Evolutionary conservation across 306 rosid genomes (phyloP).

Genomic region (Vigna nakashimae): DNA sequence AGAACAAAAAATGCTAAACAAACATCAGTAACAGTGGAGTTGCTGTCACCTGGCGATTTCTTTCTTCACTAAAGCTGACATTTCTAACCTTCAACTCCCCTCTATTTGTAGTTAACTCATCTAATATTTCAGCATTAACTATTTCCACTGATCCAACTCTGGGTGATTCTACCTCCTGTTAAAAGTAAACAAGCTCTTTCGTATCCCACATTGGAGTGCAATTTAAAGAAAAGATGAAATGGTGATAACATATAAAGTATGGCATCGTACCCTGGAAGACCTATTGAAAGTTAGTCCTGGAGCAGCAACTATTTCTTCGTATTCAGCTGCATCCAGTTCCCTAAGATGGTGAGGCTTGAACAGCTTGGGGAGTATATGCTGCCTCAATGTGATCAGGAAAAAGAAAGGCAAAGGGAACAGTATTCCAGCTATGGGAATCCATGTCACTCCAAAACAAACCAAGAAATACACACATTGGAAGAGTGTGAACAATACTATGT

Average conservation of each 20-base stretch:
- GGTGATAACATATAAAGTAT: slow-evolving; percentile 9
- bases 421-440: slow-evolving; percentile 92
- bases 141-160: slow-evolving; percentile 48
- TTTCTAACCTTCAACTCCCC: slow-evolving; percentile 83
- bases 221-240: not conserved
- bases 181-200: not conserved
- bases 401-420: slow-evolving; percentile 86
- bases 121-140: slow-evolving; percentile 77
- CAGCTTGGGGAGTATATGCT: slow-evolving; percentile 72
- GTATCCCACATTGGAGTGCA: not conserved
- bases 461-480: slow-evolving; percentile 75
- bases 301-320: slow-evolving; percentile 72
- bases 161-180: slow-evolving; percentile 58
- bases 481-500: slow-evolving; percentile 64
- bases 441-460: slow-evolving; percentile 65
- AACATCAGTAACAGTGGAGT: not conserved
- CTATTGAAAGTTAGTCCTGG: slow-evolving; percentile 48
- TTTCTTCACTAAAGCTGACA: slow-evolving; percentile 70
- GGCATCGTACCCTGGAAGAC: slow-evolving; percentile 55
- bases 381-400: slow-evolving; percentile 71
- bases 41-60: slow-evolving; percentile 56
- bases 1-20: not conserved
- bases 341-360: slow-evolving; percentile 59
- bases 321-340: slow-evolving; percentile 86
- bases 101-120: slow-evolving; percentile 76